phyloP scores from a whole-genome alignment of 2,329 filamentous ascomycete species.

The Pseudogymnoascus sp. region DNA sequence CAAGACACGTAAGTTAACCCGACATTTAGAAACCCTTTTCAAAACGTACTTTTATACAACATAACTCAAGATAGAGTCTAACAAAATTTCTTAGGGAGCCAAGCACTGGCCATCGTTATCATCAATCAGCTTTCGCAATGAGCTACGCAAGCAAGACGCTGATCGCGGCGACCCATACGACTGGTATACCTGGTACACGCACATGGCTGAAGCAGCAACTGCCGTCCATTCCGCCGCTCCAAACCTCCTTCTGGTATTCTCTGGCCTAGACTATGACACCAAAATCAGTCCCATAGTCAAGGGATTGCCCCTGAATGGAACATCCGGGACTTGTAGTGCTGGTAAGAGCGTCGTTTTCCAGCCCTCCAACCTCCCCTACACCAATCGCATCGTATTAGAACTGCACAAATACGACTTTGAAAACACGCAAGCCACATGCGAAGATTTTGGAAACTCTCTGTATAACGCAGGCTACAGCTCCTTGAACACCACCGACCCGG shows the following conservation, averaged over 20 bases:
- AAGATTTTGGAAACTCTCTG: slow-evolving; percentile 28
- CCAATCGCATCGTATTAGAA: slow-evolving; percentile 38
- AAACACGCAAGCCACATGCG: slow-evolving; percentile 30
- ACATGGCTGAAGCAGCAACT: slow-evolving; percentile 34
- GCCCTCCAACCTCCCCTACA: slow-evolving; percentile 31
- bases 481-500: slow-evolving; percentile 24
- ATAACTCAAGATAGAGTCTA: background rate
- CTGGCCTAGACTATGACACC: slow-evolving; percentile 38
- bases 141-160: slow-evolving; percentile 28
- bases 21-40: background rate
- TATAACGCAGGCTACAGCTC: slow-evolving; percentile 35
- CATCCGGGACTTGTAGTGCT: slow-evolving; percentile 28
- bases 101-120: slow-evolving; percentile 23
- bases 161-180: slow-evolving; percentile 29
- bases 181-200: slow-evolving; percentile 37
- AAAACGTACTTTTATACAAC: background rate
- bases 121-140: slow-evolving; percentile 32
- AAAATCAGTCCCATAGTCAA: slow-evolving; percentile 25
- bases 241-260: slow-evolving; percentile 38
- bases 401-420: slow-evolving; percentile 37
- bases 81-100: slow-evolving; percentile 10
- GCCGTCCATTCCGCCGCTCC: slow-evolving; percentile 35
- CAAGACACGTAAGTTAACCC: slow-evolving; percentile 39
- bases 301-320: slow-evolving; percentile 9
- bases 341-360: slow-evolving; percentile 31